Percentiles rank a stretch among this genome's conserved stretches.
Conservation (phyloP, 495 filamentous ascomycete genomes). For the Lasiosphaeris hirsuta region DNA sequence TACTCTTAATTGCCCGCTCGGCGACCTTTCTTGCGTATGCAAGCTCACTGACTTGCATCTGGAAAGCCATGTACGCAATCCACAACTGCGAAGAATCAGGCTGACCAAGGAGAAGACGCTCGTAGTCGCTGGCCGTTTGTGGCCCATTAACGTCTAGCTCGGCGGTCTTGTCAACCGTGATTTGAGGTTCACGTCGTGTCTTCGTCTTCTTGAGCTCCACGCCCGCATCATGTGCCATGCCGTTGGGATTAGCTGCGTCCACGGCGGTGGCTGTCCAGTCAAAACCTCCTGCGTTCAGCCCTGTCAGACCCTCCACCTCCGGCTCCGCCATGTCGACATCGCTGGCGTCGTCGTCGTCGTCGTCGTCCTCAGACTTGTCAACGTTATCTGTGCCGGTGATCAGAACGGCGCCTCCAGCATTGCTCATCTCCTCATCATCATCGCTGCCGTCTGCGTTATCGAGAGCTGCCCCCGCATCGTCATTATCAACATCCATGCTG, state of each 20-base stretch:
- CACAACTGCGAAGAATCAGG: conserved; percentile 86
- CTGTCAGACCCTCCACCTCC: conserved; percentile 36
- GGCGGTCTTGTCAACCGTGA: conserved; percentile 82
- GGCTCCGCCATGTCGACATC: conserved; percentile 50
- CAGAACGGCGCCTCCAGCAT: conserved; percentile 53
- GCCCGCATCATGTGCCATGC: conserved; percentile 46
- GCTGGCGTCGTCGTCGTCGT: conserved; percentile 40
- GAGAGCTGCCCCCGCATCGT: conserved; percentile 46
- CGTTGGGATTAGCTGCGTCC: conserved; percentile 43
- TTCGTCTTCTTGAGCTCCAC: conserved; percentile 61
- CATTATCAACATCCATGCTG: conserved; percentile 53
- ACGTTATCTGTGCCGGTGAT: conserved; percentile 43
- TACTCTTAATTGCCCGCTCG: conserved; percentile 82
- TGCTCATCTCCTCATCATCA: conserved; percentile 47
- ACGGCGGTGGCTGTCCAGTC: conserved; percentile 74
- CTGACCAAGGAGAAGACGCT: conserved; percentile 86
- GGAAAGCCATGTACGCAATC: conserved; percentile 96
- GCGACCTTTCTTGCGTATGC: conserved; percentile 82
- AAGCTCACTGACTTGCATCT: conserved; percentile 84
- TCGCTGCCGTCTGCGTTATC: conserved; percentile 43
- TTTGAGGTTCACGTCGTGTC: conserved; percentile 72
- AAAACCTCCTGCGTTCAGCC: conserved; percentile 76
- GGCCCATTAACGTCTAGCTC: conserved; percentile 88
- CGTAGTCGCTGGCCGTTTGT: conserved; percentile 84
- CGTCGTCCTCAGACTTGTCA: conserved; percentile 46